Conservation (phyloP, 805 yeast genomes). For the Pichia paraexigua region DNA sequence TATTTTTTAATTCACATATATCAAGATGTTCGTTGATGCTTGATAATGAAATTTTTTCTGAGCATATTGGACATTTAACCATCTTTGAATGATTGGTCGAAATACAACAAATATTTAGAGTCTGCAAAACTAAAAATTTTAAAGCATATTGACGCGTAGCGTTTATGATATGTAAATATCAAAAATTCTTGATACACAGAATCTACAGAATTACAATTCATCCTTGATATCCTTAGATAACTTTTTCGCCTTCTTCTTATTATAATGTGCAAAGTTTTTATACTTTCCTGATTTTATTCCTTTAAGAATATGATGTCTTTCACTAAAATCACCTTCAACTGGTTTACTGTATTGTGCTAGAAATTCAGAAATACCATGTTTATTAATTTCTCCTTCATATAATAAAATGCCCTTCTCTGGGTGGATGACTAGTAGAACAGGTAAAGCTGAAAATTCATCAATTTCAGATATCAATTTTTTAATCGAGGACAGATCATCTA, state of each 20-base stretch:
- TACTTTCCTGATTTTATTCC: conserved; percentile 18
- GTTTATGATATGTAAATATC: background rate
- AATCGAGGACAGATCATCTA: conserved; percentile 13
- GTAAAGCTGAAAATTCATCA: conserved; percentile 14
- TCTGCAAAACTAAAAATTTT: too few relatives aligned
- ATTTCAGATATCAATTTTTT: conserved; percentile 11
- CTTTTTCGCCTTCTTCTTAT: conserved; percentile 17
- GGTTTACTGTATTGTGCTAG: conserved; percentile 27
- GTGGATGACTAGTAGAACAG: conserved; percentile 20
- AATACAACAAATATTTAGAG: background rate
- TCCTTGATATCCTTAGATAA: conserved; percentile 11
- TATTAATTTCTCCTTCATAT: conserved; percentile 24
- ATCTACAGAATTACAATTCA: conserved; percentile 11
- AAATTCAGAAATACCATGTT: conserved; percentile 26
- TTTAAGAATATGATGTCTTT: conserved; percentile 16
- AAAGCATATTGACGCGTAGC: background rate
- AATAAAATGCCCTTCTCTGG: conserved; percentile 14
- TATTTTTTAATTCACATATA: conserved; percentile 15
- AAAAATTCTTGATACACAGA: background rate
- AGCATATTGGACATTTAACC: conserved; percentile 31
- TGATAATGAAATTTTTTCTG: conserved; percentile 21
- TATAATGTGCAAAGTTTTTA: conserved; percentile 17
- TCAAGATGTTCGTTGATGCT: conserved; percentile 32
- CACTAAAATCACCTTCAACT: conserved; percentile 29
- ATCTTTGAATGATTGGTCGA: conserved; percentile 8